These are phyloP conservation scores for Picea sitchensis DNA, from an alignment of 75 land plant genomes.

Conservation along the genomic window DNA sequence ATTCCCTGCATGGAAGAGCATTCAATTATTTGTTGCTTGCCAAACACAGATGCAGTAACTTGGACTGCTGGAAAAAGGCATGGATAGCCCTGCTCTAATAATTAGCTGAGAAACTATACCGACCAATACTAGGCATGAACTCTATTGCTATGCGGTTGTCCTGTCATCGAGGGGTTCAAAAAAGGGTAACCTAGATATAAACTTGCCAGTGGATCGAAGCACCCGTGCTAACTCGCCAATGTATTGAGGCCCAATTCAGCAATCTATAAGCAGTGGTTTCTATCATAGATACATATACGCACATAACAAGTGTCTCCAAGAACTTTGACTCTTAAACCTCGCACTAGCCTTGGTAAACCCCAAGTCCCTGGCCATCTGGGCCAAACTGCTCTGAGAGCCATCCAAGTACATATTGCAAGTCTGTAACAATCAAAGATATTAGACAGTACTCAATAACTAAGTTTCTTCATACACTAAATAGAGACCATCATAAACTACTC, in stretches of 20 bases:
- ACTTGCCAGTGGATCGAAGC: too few relatives aligned
- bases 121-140: neutral
- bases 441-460: neutral
- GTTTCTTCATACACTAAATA: neutral
- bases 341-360: too few relatives aligned
- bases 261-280: neutral
- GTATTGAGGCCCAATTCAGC: neutral
- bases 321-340: neutral
- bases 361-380: neutral
- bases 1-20: neutral
- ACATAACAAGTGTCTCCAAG: neutral
- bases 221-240: too few relatives aligned
- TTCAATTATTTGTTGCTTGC: neutral
- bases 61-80: neutral
- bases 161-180: neutral
- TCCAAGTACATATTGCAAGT: neutral
- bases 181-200: neutral
- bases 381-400: neutral
- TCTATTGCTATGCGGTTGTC: neutral
- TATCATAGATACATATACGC: neutral
- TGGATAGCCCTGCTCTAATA: neutral
- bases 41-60: neutral
- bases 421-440: neutral
- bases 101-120: neutral
- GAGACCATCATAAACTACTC: neutral